Percentiles rank a stretch among this genome's conserved stretches.
Evolutionary conservation across 2,329 filamentous ascomycete species (phyloP).

Genomic region (Fusarium brachygibbosum): DNA sequence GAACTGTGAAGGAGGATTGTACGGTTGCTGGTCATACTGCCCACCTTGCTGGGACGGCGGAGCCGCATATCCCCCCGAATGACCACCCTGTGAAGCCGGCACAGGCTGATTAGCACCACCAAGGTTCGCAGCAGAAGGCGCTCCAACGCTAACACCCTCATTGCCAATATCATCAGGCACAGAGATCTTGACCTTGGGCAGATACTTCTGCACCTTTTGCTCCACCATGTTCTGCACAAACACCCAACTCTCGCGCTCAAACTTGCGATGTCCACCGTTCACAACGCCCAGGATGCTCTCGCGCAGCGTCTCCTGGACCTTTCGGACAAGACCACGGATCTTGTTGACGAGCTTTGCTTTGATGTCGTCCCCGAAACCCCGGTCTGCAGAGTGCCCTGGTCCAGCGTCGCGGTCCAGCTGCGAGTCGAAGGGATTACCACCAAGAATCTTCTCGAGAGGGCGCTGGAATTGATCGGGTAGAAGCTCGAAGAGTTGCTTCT

Average conservation of each 20-base stretch:
- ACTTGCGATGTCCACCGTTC: slow-evolving; percentile 62
- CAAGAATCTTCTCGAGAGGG: slow-evolving; percentile 61
- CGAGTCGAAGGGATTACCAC: slow-evolving; percentile 61
- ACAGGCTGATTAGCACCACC: slow-evolving; percentile 52
- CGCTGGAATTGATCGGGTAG: slow-evolving; percentile 60
- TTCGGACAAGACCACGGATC: slow-evolving; percentile 60
- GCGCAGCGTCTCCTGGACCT: slow-evolving; percentile 61
- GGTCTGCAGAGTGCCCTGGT: slow-evolving; percentile 47
- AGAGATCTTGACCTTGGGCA: slow-evolving; percentile 61
- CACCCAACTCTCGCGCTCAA: slow-evolving; percentile 61
- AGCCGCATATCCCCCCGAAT: slow-evolving; percentile 28
- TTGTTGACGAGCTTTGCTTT: slow-evolving; percentile 60
- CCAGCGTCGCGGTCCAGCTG: slow-evolving; percentile 57
- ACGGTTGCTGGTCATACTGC: slow-evolving; percentile 6
- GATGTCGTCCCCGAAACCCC: slow-evolving; percentile 60
- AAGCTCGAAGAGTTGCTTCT: slow-evolving; percentile 61
- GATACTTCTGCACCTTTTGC: slow-evolving; percentile 61
- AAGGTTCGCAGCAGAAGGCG: slow-evolving; percentile 52
- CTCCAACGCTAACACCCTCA: slow-evolving; percentile 60
- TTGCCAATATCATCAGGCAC: slow-evolving; percentile 63
- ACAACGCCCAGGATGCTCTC: slow-evolving; percentile 60
- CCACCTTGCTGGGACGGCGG: neutral
- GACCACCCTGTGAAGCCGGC: slow-evolving; percentile 41
- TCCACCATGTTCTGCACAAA: slow-evolving; percentile 62
- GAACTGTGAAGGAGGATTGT: slow-evolving; percentile 36